A percentile compares a stretch with the other conserved stretches of the same genome.
These are phyloP conservation scores for Pneumocystis murina DNA, from an alignment of 1,139 yeast species.

Conservation along the genomic window DNA sequence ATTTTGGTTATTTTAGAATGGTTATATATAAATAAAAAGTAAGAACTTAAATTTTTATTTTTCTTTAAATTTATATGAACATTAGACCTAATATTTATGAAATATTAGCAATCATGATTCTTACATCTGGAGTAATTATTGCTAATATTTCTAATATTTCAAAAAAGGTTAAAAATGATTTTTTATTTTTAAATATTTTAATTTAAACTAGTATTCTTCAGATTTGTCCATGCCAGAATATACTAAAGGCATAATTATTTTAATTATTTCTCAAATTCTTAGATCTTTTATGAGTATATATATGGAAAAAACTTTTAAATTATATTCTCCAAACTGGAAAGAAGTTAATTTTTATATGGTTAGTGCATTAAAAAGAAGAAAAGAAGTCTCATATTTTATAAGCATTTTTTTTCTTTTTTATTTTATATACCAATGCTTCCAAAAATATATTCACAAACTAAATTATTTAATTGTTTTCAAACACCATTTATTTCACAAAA, in stretches of 20 bases:
- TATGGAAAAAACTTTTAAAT: slow-evolving; percentile 36
- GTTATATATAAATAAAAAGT: slow-evolving; percentile 29
- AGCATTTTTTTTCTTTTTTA: slow-evolving; percentile 44
- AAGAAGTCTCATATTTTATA: not conserved
- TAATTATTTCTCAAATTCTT: slow-evolving; percentile 35
- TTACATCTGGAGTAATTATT: slow-evolving; percentile 43
- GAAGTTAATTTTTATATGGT: slow-evolving; percentile 44
- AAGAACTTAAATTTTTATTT: not conserved
- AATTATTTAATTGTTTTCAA: slow-evolving; percentile 11
- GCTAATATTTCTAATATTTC: slow-evolving; percentile 28
- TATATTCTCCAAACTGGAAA: slow-evolving; percentile 47
- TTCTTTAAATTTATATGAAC: not conserved
- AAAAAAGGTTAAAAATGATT: not conserved
- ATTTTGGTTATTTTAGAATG: slow-evolving; percentile 45
- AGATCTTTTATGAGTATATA: slow-evolving; percentile 43
- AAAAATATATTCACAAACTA: slow-evolving; percentile 17
- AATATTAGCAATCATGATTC: slow-evolving; percentile 35
- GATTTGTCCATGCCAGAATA: slow-evolving; percentile 16
- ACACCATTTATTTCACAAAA: slow-evolving; percentile 5
- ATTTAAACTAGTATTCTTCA: slow-evolving; percentile 1
- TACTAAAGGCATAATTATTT: slow-evolving; percentile 32
- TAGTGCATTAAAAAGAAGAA: slow-evolving; percentile 1
- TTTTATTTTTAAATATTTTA: slow-evolving; percentile 14
- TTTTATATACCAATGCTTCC: slow-evolving; percentile 31
- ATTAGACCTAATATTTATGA: slow-evolving; percentile 31